Evolutionary conservation across 108 stramenopile species (phyloP), one percentile per base, ranked within the genome.

Genomic region (Nitzschia palea): DNA sequence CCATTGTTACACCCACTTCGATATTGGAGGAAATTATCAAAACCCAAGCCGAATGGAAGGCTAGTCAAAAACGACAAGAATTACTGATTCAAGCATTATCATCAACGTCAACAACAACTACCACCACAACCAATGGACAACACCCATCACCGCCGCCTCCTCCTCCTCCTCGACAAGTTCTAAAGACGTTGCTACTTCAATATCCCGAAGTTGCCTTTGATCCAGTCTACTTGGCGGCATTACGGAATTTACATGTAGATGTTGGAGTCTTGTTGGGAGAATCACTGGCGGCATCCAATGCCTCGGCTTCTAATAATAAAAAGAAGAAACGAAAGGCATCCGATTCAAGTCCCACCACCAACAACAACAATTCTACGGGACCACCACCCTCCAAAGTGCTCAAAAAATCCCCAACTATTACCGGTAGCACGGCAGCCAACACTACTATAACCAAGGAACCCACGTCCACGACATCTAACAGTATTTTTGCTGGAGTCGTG

Each of bases 221-320:
- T 56, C 79, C 79, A 12, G 73, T 80, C 35, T 80, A 80, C 53
- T 51, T 80, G 36, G 65, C 73, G 22, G 79, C 79, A 20, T 57
- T 80, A 31, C 62, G 73, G 29, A 70, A 74, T 44, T 44, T 73
- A 12, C 71, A 74, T 55, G 69, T 80, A 0, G 78, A 79, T 48
- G 32, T 59, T 33, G 74, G 73, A n/a, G 44, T 55, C 34, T 43
- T 74, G 34, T 51, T 73, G 51, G 58, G 52, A 22, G 58, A 44
- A 23, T 34, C 44, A 25, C 36, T 56, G 33, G 22, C 36, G 44
- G 26, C 29, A 10, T 63, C 44, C 10, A 47, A 12, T 12, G 20
- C 23, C n/a, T 37, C 37, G 3, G 23, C 4, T 23, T 20, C 37
- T 4, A 20, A 28, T 2, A 63, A 63, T 48, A 45, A 45, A 30